phyloP scores from a whole-genome alignment of 306 rosid genomes.

The Mimosa bimucronata region DNA sequence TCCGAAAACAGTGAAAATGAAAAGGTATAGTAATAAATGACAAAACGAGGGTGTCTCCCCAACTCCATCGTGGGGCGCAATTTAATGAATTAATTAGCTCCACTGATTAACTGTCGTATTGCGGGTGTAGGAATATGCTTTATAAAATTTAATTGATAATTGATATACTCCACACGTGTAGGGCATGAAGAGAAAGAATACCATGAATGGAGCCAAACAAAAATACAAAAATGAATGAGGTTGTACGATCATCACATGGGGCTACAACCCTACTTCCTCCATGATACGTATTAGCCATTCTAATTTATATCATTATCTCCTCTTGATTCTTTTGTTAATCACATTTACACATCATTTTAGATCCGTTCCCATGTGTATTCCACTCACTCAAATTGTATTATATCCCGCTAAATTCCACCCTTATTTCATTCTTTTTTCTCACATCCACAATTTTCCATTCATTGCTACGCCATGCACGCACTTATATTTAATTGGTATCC shows the following conservation, averaged over 20 bases:
- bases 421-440: no score
- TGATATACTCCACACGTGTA: conserved; percentile 80
- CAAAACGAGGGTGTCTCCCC: not conserved
- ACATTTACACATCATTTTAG: not conserved
- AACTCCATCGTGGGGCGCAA: not conserved
- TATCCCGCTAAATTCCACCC: no score
- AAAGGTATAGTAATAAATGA: not conserved
- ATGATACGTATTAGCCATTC: not conserved
- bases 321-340: no score
- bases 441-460: no score
- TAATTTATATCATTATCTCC: no score
- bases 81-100: not conserved
- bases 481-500: not conserved
- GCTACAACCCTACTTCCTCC: conserved; percentile 34
- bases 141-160: no score
- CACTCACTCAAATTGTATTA: not conserved
- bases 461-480: not conserved
- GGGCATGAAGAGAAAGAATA: conserved; percentile 19
- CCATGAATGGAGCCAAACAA: conserved; percentile 37
- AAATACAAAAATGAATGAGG: conserved; percentile 43
- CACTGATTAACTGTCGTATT: not conserved
- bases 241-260: conserved; percentile 70
- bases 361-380: not conserved
- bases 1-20: not conserved
- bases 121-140: no score